phyloP scores from a whole-genome alignment of 352 stramenopile genomes.

The Globisporangium acanthophoron region DNA sequence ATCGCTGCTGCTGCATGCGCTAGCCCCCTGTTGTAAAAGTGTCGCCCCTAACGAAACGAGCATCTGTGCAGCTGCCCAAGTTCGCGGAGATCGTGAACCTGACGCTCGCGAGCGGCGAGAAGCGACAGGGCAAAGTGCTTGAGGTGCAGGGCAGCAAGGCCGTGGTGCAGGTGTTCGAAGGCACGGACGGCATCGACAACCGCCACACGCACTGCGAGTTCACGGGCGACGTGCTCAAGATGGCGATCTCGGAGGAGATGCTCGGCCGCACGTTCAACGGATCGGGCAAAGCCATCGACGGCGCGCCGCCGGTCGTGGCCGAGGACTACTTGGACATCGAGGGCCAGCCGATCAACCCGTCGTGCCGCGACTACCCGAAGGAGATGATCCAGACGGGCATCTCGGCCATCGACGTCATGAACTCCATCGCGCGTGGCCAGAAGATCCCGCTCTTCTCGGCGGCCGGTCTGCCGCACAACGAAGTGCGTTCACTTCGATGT shows the following conservation, averaged over 20 bases:
- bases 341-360: conserved; percentile 99
- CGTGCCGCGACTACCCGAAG: conserved; percentile 98
- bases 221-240: conserved; percentile 98
- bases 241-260: conserved; percentile 99
- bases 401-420: conserved; percentile 99
- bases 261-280: conserved; percentile 96
- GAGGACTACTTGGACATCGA: conserved; percentile 99
- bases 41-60: background rate
- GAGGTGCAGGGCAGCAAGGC: conserved; percentile 97
- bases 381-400: conserved; percentile 99
- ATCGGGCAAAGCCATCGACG: conserved; percentile 98
- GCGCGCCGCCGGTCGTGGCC: conserved; percentile 94
- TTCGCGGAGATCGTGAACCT: conserved; percentile 99
- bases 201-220: conserved; percentile 98
- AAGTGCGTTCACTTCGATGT: conserved; percentile 35
- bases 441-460: conserved; percentile 99
- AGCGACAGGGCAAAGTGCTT: conserved; percentile 91
- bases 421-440: conserved; percentile 98
- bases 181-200: conserved; percentile 99
- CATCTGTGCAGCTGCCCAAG: conserved; percentile 81
- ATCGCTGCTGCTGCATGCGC: background rate
- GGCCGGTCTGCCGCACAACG: conserved; percentile 98
- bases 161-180: conserved; percentile 97
- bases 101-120: conserved; percentile 94
- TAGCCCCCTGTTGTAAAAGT: too few species aligned